Evolutionary conservation across 495 filamentous ascomycete genomes (phyloP).

Genomic region (Penicillium atrosanguineum): DNA sequence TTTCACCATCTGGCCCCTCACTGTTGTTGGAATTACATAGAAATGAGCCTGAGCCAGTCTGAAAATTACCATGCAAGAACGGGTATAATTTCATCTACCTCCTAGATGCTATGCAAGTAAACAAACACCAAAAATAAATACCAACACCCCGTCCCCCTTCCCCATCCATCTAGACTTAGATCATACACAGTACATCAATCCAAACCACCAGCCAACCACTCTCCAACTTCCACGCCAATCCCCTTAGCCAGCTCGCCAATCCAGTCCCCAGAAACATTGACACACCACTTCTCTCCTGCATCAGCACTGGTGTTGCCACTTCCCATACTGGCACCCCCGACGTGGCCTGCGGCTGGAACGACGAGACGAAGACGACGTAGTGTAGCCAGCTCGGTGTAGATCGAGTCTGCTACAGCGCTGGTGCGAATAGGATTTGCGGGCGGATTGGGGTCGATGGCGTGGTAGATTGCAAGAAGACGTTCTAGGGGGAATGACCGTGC

Average conservation of each 20-base stretch:
- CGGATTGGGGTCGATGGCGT: conserved; percentile 69
- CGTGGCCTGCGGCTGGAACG: conserved; percentile 53
- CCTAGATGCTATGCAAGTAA: conserved; percentile 1
- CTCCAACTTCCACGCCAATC: conserved; percentile 48
- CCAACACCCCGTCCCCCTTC: neutral
- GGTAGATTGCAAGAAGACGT: conserved; percentile 82
- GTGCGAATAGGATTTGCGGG: conserved; percentile 49
- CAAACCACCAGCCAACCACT: conserved; percentile 47
- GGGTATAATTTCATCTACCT: neutral
- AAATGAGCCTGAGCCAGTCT: neutral
- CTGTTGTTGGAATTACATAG: neutral
- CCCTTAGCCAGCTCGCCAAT: conserved; percentile 47
- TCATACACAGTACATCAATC: conserved; percentile 23
- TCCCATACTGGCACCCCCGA: conserved; percentile 27
- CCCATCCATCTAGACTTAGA: neutral
- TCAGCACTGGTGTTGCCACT: conserved; percentile 42
- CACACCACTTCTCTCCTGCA: conserved; percentile 46
- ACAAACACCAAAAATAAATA: conserved; percentile 7
- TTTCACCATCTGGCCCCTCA: neutral
- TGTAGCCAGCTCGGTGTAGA: conserved; percentile 74
- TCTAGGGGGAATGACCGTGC: conserved; percentile 81
- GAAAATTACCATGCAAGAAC: neutral
- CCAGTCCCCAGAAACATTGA: conserved; percentile 50
- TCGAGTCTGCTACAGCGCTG: conserved; percentile 53
- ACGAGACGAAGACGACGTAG: conserved; percentile 75